Evolutionary conservation across 163 green algal genomes (phyloP).

Genomic region (Trebouxiophyceae sp.): DNA sequence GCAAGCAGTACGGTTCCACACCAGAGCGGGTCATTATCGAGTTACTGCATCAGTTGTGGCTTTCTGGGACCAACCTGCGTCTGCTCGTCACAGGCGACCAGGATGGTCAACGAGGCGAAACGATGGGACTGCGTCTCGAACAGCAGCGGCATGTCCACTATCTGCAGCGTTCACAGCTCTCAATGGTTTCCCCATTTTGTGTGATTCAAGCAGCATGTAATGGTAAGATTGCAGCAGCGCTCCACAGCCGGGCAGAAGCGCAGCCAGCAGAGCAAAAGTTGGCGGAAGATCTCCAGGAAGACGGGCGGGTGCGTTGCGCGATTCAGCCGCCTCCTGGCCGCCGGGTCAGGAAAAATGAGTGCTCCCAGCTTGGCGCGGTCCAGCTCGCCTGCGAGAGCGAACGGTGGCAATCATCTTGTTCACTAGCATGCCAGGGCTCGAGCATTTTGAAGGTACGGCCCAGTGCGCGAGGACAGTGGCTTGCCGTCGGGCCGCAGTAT

Average conservation of each 20-base stretch:
- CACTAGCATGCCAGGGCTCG: not conserved
- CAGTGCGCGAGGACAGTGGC: not conserved
- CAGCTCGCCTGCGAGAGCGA: constrained; percentile 35
- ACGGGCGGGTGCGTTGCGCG: constrained; percentile 64
- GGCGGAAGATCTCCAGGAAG: constrained; percentile 36
- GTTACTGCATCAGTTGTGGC: not conserved
- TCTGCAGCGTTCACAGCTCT: constrained; percentile 24
- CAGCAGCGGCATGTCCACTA: constrained; percentile 83
- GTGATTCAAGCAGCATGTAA: not conserved
- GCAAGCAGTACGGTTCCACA: not conserved
- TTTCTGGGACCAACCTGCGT: constrained; percentile 29
- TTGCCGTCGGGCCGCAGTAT: constrained; percentile 45
- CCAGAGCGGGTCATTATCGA: not conserved
- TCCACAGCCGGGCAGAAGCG: constrained; percentile 37
- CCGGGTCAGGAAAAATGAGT: constrained; percentile 53
- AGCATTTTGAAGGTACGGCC: not conserved
- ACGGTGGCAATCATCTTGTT: not conserved
- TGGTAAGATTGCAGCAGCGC: constrained; percentile 7
- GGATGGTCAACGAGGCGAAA: constrained; percentile 31
- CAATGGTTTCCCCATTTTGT: not conserved
- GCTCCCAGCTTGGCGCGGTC: constrained; percentile 51
- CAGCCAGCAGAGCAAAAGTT: constrained; percentile 45
- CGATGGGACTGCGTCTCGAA: constrained; percentile 63
- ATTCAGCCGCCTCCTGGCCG: constrained; percentile 51
- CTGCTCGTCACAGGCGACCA: constrained; percentile 47